Evolutionary conservation across 768 basidiomycete genomes (phyloP).

Genomic region (Russula sp.): DNA sequence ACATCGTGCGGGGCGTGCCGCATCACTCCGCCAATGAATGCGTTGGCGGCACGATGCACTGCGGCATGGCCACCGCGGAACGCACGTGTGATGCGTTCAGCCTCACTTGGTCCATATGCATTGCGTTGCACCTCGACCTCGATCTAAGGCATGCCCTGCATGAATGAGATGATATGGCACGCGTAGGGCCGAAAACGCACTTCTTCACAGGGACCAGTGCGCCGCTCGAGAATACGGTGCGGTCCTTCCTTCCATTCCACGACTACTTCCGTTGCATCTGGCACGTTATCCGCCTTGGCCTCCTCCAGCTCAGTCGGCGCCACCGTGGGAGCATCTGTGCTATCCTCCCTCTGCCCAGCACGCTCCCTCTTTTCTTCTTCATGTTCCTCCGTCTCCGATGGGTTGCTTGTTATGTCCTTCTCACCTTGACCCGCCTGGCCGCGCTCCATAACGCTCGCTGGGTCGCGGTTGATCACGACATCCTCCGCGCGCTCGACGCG

Average conservation of each 20-base stretch:
- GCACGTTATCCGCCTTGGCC: conserved; percentile 35
- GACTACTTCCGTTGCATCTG: conserved; percentile 40
- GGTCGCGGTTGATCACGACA: conserved; percentile 82
- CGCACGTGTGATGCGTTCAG: conserved; percentile 28
- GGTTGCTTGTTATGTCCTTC: conserved; percentile 2
- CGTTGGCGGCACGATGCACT: conserved; percentile 28
- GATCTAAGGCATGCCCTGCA: conserved; percentile 26
- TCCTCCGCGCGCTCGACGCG: conserved; percentile 66
- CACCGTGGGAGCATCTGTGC: conserved; percentile 10
- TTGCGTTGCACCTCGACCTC: conserved; percentile 34
- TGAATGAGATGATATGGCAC: not conserved
- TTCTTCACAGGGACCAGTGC: conserved; percentile 55
- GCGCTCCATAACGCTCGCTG: conserved; percentile 43
- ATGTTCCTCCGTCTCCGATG: conserved; percentile 21
- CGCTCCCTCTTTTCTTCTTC: conserved; percentile 25
- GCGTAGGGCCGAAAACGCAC: conserved; percentile 35
- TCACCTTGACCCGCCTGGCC: conserved; percentile 33
- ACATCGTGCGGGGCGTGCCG: conserved; percentile 20
- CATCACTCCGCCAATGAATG: conserved; percentile 22
- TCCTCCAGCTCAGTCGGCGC: conserved; percentile 22
- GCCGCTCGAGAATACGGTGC: conserved; percentile 58
- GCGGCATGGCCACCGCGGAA: conserved; percentile 26
- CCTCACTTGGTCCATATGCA: conserved; percentile 29
- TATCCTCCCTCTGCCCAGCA: conserved; percentile 20
- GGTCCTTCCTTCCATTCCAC: conserved; percentile 70